These are phyloP conservation scores for Diaporthe ampelina DNA, from an alignment of 2,329 filamentous ascomycete species.

Conservation along the genomic window DNA sequence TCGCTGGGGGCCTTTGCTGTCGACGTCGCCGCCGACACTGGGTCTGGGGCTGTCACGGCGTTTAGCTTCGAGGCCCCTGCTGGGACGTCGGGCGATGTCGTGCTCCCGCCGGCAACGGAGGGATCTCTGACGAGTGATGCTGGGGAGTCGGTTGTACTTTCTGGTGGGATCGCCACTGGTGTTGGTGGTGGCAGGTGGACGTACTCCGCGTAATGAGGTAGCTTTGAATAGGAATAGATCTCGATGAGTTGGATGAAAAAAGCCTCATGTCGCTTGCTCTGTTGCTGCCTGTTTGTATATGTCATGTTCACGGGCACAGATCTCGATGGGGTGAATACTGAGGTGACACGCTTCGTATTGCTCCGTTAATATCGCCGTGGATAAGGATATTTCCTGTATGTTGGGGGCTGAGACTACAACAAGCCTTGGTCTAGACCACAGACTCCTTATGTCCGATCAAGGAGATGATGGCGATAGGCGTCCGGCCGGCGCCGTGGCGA, in stretches of 20 bases:
- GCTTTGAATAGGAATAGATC: neutral
- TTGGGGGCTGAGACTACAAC: constrained; percentile 2
- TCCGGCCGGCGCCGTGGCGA: constrained; percentile 28
- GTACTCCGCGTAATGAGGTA: constrained; percentile 15
- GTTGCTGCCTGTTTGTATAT: neutral
- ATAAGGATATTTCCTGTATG: neutral
- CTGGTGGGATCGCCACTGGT: constrained; percentile 30
- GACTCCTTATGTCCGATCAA: constrained; percentile 4
- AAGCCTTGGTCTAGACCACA: neutral
- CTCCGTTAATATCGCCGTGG: neutral
- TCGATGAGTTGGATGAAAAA: neutral
- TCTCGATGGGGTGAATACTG: neutral
- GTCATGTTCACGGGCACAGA: neutral
- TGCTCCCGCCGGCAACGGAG: constrained; percentile 36
- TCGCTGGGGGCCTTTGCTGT: constrained; percentile 35
- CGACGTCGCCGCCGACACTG: constrained; percentile 34
- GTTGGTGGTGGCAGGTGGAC: constrained; percentile 39
- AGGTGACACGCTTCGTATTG: neutral
- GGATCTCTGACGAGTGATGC: constrained; percentile 32
- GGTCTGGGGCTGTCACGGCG: constrained; percentile 36
- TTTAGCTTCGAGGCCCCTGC: constrained; percentile 39
- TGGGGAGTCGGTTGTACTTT: constrained; percentile 26
- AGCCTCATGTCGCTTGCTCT: neutral
- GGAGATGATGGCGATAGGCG: neutral
- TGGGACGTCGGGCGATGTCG: constrained; percentile 39